Evolutionary conservation across 345 rosid genomes (phyloP), one percentile per base, ranked within the genome.

Genomic region (Camelina hispida): DNA sequence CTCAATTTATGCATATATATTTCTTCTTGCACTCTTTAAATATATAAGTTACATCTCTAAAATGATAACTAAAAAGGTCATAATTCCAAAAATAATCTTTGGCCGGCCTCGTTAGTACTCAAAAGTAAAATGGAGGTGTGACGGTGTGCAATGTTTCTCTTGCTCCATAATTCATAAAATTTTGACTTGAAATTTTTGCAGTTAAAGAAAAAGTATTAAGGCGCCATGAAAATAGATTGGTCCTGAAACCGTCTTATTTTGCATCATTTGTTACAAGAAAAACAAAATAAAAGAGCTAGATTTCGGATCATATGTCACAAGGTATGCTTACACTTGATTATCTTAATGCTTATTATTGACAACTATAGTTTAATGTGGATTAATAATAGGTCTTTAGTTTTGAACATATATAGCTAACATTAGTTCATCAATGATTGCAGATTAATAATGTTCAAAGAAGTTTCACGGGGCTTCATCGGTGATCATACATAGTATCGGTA

Each of bases 401-500:
- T 15, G 53, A 63, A 44, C 54, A n/a, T 28, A 28, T 28, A 28
- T 63, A 63, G 25, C 67, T 63, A 44, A 63, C n/a, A 63, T 9
- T 2, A 17, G 34, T 17, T 17, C 67, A 63, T 17, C 40, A 64
- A 74, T 47, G 66, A 66, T 66, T 56, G 44, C 7, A 6, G 20
- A 46, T 15, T 17, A 44, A 17, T n/a, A 48, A 74, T 17, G 53
- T 57, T 67, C 78, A 37, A 59, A 59, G 62, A 75, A 75, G 37
- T 50, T 61, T 76, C 74, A 53, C 22, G 6, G 63, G 69, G 34
- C 54, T 25, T 10, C 32, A 23, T 52, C 23, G 38, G 20, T 68
- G 79, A 32, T 62, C 44, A 75, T 72, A 8, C 14, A 17, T 9
- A 25, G 56, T 28, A 28, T 55, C 18, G 17, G 52, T 35, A 57